phyloP scores from a whole-genome alignment of 2,329 filamentous ascomycete species.

The Exophiala phaeomuriformis region DNA sequence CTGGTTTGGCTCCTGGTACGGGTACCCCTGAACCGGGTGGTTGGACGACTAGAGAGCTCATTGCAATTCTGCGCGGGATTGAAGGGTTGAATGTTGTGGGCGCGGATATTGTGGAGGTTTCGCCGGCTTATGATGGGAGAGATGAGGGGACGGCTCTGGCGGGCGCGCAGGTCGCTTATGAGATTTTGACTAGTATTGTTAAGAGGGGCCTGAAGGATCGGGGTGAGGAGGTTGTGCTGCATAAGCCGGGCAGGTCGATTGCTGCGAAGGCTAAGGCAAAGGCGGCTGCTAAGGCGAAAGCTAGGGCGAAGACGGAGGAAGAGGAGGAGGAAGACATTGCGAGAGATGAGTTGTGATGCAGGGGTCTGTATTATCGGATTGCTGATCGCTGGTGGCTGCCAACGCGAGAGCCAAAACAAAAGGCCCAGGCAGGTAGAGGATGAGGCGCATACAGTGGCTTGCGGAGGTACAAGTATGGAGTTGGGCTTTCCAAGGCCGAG shows the following conservation, averaged over 20 bases:
- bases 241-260: conserved; percentile 19
- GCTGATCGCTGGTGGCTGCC: neutral
- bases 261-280: neutral
- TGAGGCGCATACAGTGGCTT: too few species aligned
- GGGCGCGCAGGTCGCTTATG: conserved; percentile 75
- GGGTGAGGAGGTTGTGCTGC: conserved; percentile 25
- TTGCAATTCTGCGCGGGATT: conserved; percentile 71
- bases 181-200: conserved; percentile 64
- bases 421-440: too few species aligned
- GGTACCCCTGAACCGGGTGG: conserved; percentile 86
- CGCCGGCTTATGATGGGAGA: conserved; percentile 72
- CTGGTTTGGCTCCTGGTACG: conserved; percentile 63
- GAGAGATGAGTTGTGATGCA: conserved; percentile 17
- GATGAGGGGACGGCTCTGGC: conserved; percentile 77
- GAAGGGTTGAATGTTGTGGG: conserved; percentile 80
- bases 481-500: too few species aligned
- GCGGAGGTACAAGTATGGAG: too few species aligned
- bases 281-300: neutral
- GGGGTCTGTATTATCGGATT: too few species aligned
- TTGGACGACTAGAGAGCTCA: conserved; percentile 84
- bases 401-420: neutral
- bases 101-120: conserved; percentile 84
- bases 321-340: neutral
- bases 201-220: conserved; percentile 35
- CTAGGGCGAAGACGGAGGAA: neutral